Percentiles rank a stretch among this genome's conserved stretches.
Evolutionary conservation across 805 yeast species (phyloP).

Genomic region (Kodamaea lidongshanica): DNA sequence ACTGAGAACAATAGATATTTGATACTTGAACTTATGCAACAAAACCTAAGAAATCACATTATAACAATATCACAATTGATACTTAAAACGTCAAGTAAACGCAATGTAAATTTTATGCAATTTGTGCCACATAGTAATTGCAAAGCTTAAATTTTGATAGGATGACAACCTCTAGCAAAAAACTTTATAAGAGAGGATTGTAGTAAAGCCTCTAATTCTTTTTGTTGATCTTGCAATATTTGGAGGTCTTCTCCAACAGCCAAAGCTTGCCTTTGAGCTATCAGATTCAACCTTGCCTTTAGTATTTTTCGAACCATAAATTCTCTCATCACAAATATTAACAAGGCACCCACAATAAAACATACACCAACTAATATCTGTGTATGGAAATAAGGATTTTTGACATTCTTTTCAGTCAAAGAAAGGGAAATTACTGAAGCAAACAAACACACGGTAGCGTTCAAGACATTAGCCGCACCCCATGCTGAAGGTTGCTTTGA

Average conservation of each 20-base stretch:
- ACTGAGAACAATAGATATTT: too few species aligned
- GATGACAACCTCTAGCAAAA: constrained; percentile 1
- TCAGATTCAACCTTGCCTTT: constrained; percentile 2
- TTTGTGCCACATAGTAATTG: too few species aligned
- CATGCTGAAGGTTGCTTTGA: constrained; percentile 33
- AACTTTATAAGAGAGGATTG: neutral
- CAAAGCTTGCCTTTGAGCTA: neutral
- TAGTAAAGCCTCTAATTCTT: neutral
- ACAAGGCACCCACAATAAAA: constrained; percentile 36
- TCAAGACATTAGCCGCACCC: constrained; percentile 33
- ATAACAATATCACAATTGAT: too few species aligned
- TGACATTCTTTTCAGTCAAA: constrained; percentile 13
- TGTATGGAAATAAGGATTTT: constrained; percentile 49
- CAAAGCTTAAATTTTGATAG: neutral
- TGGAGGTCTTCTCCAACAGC: neutral
- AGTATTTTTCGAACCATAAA: constrained; percentile 42
- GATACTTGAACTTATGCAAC: too few species aligned
- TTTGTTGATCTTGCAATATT: constrained; percentile 1
- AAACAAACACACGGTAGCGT: constrained; percentile 30
- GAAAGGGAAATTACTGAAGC: constrained; percentile 54
- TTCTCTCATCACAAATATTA: constrained; percentile 47
- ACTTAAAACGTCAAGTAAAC: too few species aligned
- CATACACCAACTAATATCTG: constrained; percentile 55
- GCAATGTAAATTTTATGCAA: too few species aligned
- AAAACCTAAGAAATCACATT: too few species aligned